Base-by-base conservation (phyloP, 108 stramenopile species). In the Skeletonema potamos region DNA sequence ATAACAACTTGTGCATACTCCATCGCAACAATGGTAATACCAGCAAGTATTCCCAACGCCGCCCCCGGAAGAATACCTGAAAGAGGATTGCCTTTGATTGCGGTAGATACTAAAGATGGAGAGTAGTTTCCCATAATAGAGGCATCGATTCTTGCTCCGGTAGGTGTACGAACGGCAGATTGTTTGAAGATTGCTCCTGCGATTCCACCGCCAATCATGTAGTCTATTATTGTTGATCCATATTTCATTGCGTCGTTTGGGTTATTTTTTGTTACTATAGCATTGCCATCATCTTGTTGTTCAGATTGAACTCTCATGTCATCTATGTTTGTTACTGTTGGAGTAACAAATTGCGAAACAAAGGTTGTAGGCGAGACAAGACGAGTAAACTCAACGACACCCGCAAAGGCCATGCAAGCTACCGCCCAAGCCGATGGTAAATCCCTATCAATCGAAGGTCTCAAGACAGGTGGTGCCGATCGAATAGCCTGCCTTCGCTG, bases 371-470 rank as follows among this genome's bases (percentile, higher is more conserved):
- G 82, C 11, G 74, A 76, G 0, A 74, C 58, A 1, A 66, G 26
- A 2, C 77, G 54, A 12, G 75, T 64, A 13, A 64, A 78, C 41
- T 82, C 82, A 27, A 76, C 51, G 6, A 82, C 54, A 1, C 77
- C 77, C 24, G 82, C 72, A 69, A 82, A 82, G 24, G 82, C 51
- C 82, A 74, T 73, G 32, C 82, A 82, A 0, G 82, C 77, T 48
- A 74, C 27, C 0, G 82, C 77, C 82, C 82, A 82, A 3, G 82
- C 77, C 5, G 56, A 30, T 28, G 77, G 82, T 10, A 82, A 34
- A 30, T 82, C 82, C 28, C 77, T 27, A 68, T 77, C 71, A 32
- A 65, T 65, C 27, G 61, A 33, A 2, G 60, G 66, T 26, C 43
- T 46, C 20, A 46, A 33, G 17, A 58, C 56, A 12, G 67, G 62